These are phyloP conservation scores for Chloris gayana DNA, from an alignment of 176 grass and related monocot genomes.

Conservation along the genomic window DNA sequence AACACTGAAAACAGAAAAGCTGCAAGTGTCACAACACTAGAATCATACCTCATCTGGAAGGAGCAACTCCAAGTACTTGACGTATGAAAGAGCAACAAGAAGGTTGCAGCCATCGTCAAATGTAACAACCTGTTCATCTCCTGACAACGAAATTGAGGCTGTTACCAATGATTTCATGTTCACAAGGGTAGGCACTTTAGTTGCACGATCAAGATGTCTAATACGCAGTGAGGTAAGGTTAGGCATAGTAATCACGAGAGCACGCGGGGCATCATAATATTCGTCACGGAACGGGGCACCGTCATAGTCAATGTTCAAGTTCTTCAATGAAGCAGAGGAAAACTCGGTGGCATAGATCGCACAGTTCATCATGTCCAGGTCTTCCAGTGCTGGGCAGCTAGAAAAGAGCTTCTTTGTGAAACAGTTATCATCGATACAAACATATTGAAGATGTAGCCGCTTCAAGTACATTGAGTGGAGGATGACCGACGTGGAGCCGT, in stretches of 20 bases:
- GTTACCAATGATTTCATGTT: not conserved
- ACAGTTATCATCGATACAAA: not conserved
- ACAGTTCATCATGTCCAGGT: not conserved
- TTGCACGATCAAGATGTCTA: not conserved
- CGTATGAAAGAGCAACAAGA: not conserved
- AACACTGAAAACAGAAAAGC: not conserved
- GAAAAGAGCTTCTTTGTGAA: constrained; percentile 2
- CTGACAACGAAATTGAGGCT: not conserved
- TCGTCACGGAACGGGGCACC: not conserved
- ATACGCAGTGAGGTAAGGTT: not conserved
- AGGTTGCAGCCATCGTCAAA: not conserved
- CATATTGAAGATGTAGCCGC: not conserved
- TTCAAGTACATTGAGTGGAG: not conserved
- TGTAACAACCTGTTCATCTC: not conserved
- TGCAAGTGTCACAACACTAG: not conserved
- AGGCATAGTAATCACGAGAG: not conserved
- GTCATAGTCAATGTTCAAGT: not conserved
- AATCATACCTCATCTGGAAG: not conserved
- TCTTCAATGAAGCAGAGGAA: not conserved
- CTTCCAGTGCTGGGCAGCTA: constrained; percentile 4
- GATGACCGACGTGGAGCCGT: too few species aligned
- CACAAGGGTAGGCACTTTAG: not conserved
- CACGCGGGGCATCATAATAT: too few species aligned
- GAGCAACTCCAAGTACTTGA: not conserved
- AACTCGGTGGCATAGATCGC: not conserved